These are phyloP conservation scores for Trichoderma erinaceum DNA, from an alignment of 495 filamentous ascomycete species.

Conservation along the genomic window DNA sequence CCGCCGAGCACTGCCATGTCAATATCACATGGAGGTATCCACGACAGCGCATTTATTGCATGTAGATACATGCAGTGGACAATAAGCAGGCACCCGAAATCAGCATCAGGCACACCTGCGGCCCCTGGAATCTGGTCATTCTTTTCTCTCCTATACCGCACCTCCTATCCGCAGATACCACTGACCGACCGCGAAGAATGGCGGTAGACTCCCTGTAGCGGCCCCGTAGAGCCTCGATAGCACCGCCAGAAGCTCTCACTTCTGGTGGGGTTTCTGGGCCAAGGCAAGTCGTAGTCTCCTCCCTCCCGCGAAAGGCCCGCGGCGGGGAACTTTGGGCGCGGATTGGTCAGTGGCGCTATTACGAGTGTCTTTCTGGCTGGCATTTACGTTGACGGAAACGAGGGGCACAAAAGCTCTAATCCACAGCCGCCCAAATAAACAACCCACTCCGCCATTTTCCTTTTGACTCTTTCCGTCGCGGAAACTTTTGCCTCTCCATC, in stretches of 20 bases:
- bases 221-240: neutral
- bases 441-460: slow-evolving; percentile 14
- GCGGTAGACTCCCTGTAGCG: neutral
- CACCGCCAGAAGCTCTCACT: neutral
- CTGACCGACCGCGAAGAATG: neutral
- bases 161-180: neutral
- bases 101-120: neutral
- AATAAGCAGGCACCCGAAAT: slow-evolving; percentile 9
- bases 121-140: neutral
- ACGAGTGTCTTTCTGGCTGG: neutral
- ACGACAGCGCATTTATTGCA: no score
- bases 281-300: neutral
- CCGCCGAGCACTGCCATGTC: neutral
- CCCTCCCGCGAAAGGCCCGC: neutral
- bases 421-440: slow-evolving; percentile 7
- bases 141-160: neutral
- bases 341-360: neutral
- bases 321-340: slow-evolving; percentile 9
- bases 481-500: slow-evolving; percentile 7
- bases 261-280: neutral
- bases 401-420: slow-evolving; percentile 9
- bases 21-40: no score
- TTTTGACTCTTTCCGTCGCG: neutral
- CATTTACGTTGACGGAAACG: neutral
- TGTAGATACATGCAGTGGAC: neutral